Evolutionary conservation across 768 basidiomycete species (phyloP).

Genomic region (Termitomyces sp.): DNA sequence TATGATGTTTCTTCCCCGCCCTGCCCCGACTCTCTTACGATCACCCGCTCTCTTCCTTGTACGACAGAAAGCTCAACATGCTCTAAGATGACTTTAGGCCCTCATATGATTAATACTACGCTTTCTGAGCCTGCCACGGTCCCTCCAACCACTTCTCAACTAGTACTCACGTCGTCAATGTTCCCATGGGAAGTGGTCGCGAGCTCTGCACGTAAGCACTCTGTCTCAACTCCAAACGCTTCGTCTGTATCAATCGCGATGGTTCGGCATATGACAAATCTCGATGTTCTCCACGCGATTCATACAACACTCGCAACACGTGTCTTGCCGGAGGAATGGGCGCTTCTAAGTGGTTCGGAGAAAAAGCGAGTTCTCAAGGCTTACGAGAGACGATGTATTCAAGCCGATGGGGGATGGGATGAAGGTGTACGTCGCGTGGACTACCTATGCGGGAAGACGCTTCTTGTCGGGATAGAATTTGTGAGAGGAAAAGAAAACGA

Average conservation of each 20-base stretch:
- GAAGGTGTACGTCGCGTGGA: slow-evolving; percentile 63
- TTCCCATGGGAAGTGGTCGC: slow-evolving; percentile 11
- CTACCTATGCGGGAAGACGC: slow-evolving; percentile 57
- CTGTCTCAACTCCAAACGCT: not conserved
- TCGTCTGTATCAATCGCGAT: not conserved
- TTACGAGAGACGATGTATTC: slow-evolving; percentile 56
- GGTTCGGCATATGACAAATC: slow-evolving; percentile 36
- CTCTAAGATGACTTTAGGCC: not conserved
- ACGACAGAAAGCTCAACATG: not conserved
- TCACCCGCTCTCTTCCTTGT: not conserved
- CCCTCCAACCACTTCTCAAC: not conserved
- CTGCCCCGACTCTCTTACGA: not conserved
- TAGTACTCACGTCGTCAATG: slow-evolving; percentile 4
- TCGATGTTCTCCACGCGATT: slow-evolving; percentile 57
- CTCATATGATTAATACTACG: not conserved
- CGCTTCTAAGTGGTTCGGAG: slow-evolving; percentile 46
- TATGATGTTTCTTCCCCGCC: slow-evolving; percentile 11
- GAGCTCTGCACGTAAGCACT: not conserved
- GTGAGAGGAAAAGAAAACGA: slow-evolving; percentile 28
- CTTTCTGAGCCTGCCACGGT: slow-evolving; percentile 10
- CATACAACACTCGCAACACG: slow-evolving; percentile 48
- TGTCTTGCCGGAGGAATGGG: slow-evolving; percentile 65
- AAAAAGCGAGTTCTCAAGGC: slow-evolving; percentile 52
- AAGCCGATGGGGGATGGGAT: slow-evolving; percentile 61
- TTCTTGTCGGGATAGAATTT: slow-evolving; percentile 56